Evolutionary conservation across 345 rosid genomes (phyloP), one percentile per base, ranked within the genome.

Genomic region (Orychophragmus violaceus): DNA sequence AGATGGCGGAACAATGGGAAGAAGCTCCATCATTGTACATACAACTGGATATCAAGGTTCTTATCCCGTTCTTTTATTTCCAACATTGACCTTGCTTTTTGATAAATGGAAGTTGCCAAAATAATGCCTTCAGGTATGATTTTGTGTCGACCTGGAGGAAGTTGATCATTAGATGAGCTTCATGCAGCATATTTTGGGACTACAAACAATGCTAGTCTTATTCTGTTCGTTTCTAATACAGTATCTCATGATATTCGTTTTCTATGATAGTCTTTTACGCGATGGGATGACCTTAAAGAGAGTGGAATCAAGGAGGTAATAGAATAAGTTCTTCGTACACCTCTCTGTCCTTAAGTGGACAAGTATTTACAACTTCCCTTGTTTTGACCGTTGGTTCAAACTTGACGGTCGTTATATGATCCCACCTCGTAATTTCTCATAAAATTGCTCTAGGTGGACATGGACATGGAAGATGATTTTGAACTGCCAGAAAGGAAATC

Each of bases 401-500:
- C 17, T 22, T 30, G 48, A 12, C 25, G 12, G 28, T 35, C 37
- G 13, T 16, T 70, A 8, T 8, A 30, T 52, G 29, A 61, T 51
- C n/a, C 42, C 39, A 30, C 51, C 49, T 55, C 22, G 11, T 55
- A 35, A 53, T n/a, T 53, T 63, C n/a, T 19, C 64, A 59, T 64
- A 23, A 16, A 68, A 66, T 77, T 75, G 17, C 62, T 46, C n/a
- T 76, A 93, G 96, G 88, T 93, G 62, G 97, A 90, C 74, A 93
- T 90, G 98, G 96, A 93, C 75, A 81, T 86, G 87, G 97, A 81
- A 78, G 98, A 93, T 82, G 93, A 74, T 39, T 70, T 80, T 22
- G 71, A 58, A 29, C 64, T 29, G 62, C 86, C 72, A 62, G 91
- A 80, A 70, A 68, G 62, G 65, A 79, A 77, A 39, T 42, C 74